Base-by-base conservation (phyloP, 768 basidiomycete species). In the Tulasnella sp. region DNA sequence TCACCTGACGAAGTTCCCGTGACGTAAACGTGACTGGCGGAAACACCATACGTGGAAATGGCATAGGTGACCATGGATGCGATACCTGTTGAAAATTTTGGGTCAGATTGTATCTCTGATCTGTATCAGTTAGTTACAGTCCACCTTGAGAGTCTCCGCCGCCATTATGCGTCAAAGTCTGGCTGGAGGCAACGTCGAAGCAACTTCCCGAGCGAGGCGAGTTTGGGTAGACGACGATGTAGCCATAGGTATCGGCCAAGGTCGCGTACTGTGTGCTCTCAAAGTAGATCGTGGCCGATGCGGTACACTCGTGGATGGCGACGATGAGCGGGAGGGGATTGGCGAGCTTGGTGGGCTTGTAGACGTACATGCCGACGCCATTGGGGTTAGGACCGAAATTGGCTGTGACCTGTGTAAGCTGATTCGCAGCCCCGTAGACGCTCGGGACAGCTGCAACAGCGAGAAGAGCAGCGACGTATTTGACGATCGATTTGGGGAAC, bases 321-420 rank as follows among this genome's bases (percentile, higher is more conserved):
- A 80, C 74, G 51, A 80, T 75, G 42, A 80, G 68, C 9, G 77
- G 71, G 1, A 78, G 76, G 9, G 70, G 69, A 34, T 70, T 48
- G 2, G 64, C 68, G 22, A 77, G 66, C 41, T 64, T 71, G 8
- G 72, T 61, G 2, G 78, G 77, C 53, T 67, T 62, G 61, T 62
- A 62, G 45, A 75, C 66, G 66, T 67, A 80, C 70, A 79, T 74
- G 41, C 70, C 68, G 44, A 80, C 77, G 65, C 73, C 73, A 46
- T 74, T 80, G 19, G 80, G 79, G 68, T 81, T 81, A 22, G 75
- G 43, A 11, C 78, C 78, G 64, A 77, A 77, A 70, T 74, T 57
- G n/a, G 45, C 50, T 0, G 59, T 61, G 45, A 64, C 49, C 30
- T 64, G 63, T 38, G 29, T 48, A 12, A 52, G 29, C 3, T 19